Evolutionary conservation across 495 filamentous ascomycete genomes (phyloP).

Genomic region (Talaromyces stipitatus): DNA sequence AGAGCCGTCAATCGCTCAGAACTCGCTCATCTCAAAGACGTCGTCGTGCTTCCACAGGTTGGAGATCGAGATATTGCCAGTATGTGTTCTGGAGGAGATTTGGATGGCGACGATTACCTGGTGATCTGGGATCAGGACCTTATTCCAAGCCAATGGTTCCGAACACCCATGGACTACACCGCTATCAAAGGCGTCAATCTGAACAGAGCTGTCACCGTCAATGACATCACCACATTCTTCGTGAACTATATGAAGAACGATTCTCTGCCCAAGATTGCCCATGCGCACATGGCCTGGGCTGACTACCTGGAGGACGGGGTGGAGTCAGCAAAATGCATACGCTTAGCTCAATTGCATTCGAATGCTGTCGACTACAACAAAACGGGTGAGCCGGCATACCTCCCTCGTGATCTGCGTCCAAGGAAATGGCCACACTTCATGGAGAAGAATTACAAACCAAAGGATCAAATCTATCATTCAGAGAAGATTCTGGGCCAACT

Average conservation of each 20-base stretch:
- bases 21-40: conserved; percentile 69
- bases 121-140: conserved; percentile 86
- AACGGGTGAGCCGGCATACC: conserved; percentile 66
- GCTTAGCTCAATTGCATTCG: conserved; percentile 77
- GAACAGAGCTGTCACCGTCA: conserved; percentile 50
- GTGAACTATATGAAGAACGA: conserved; percentile 93
- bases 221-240: conserved; percentile 77
- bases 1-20: conserved; percentile 67
- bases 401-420: conserved; percentile 53
- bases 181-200: conserved; percentile 43
- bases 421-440: conserved; percentile 81
- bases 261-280: conserved; percentile 67
- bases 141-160: conserved; percentile 60
- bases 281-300: conserved; percentile 72
- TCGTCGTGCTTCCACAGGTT: conserved; percentile 77
- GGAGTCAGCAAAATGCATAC: conserved; percentile 60
- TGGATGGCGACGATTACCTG: conserved; percentile 94
- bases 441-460: conserved; percentile 53
- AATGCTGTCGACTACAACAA: conserved; percentile 91
- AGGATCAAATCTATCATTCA: conserved; percentile 56
- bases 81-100: conserved; percentile 94
- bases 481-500: conserved; percentile 69
- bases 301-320: conserved; percentile 58
- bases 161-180: conserved; percentile 66
- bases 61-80: conserved; percentile 80